These are phyloP conservation scores for Termitomyces bulborhizus DNA, from an alignment of 768 basidiomycete genomes.

Conservation along the genomic window DNA sequence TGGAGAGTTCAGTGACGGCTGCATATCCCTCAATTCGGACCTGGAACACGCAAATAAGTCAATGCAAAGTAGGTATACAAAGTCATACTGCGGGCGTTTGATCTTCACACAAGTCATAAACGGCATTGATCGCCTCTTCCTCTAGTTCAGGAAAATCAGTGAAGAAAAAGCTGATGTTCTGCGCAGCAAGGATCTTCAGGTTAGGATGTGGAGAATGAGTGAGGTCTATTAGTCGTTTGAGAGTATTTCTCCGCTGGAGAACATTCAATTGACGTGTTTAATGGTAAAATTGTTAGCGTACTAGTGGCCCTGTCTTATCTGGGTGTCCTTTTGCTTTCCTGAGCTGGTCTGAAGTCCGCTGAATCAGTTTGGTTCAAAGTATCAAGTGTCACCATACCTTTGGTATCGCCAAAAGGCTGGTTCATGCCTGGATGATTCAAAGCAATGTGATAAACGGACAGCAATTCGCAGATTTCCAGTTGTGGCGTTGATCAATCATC, in stretches of 20 bases:
- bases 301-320: slow-evolving; percentile 31
- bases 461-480: neutral
- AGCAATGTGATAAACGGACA: neutral
- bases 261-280: slow-evolving; percentile 2
- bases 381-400: slow-evolving; percentile 14
- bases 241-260: slow-evolving; percentile 42
- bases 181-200: slow-evolving; percentile 53
- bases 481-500: neutral
- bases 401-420: slow-evolving; percentile 23
- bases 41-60: slow-evolving; percentile 24
- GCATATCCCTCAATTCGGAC: slow-evolving; percentile 66
- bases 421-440: slow-evolving; percentile 17
- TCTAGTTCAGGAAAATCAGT: slow-evolving; percentile 66
- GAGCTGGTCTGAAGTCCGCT: slow-evolving; percentile 27
- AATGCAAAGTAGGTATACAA: neutral
- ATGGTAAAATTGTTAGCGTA: slow-evolving; percentile 17
- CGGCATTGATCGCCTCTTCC: slow-evolving; percentile 69
- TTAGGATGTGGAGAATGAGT: slow-evolving; percentile 39
- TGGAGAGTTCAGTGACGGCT: slow-evolving; percentile 45
- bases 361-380: neutral
- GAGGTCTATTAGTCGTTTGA: slow-evolving; percentile 48
- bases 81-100: slow-evolving; percentile 41
- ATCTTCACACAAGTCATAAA: slow-evolving; percentile 77
- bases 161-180: slow-evolving; percentile 52
- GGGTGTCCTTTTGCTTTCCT: slow-evolving; percentile 35